A percentile compares a stretch with the other conserved stretches of the same genome.
phyloP scores from a whole-genome alignment of 352 stramenopile species.

The Blastocystis sp. region DNA sequence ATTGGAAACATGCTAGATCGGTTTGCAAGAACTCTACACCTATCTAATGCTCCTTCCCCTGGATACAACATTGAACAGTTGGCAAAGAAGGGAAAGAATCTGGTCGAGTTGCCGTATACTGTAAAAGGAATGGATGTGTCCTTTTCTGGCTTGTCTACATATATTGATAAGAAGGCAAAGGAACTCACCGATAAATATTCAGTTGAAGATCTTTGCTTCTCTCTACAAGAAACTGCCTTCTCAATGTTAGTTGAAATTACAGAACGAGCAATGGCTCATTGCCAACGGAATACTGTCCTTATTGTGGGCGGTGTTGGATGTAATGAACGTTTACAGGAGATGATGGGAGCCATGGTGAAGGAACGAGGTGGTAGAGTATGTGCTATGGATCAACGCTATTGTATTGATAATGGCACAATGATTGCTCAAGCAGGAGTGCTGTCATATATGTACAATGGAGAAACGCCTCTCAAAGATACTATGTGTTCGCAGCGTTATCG shows the following conservation, averaged over 20 bases:
- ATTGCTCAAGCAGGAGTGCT: conserved; percentile 98
- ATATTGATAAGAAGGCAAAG: conserved; percentile 88
- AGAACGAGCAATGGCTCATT: conserved; percentile 98
- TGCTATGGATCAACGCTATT: conserved; percentile 98
- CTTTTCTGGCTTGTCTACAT: conserved; percentile 94
- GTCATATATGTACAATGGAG: conserved; percentile 88
- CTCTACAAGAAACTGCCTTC: conserved; percentile 98
- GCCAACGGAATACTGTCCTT: conserved; percentile 88
- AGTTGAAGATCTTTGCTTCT: conserved; percentile 94
- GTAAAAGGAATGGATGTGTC: conserved; percentile 96
- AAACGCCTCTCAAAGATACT: conserved; percentile 84
- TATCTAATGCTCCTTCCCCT: conserved; percentile 95
- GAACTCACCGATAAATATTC: conserved; percentile 80
- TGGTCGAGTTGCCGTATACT: conserved; percentile 88
- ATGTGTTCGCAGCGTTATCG: conserved; percentile 91
- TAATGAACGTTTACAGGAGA: conserved; percentile 86
- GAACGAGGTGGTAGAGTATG: conserved; percentile 89
- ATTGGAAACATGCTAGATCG: conserved; percentile 98
- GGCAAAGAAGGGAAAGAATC: conserved; percentile 82
- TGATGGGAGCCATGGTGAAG: conserved; percentile 95
- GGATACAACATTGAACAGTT: conserved; percentile 99
- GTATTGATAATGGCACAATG: conserved; percentile 99
- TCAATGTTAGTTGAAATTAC: conserved; percentile 99
- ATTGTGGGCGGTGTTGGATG: conserved; percentile 98
- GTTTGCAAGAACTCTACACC: conserved; percentile 86